Base-by-base conservation (phyloP, 805 yeast genomes). In the Candida khao-thaluensis region DNA sequence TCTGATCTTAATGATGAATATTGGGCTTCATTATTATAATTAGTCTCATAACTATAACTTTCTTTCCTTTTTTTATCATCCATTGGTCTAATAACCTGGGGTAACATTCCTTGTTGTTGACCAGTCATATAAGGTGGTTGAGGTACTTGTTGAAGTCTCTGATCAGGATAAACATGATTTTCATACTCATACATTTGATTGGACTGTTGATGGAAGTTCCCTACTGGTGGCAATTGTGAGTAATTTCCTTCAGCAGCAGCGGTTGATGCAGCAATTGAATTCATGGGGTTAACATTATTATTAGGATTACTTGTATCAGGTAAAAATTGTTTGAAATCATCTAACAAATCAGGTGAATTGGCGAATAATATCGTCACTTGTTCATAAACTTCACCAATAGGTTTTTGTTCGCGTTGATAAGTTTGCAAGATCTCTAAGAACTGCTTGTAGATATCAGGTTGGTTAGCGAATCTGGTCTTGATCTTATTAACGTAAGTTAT, bases 401-500 rank as follows among this genome's bases (percentile, higher is more conserved):
- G 96, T 56, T 88, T 85, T 57, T 89, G 95, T 56, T 91, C 99
- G 48, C 95, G 80, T 67, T 93, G 99, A 59, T 91, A 93, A 32
- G 97, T 91, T 61, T 93, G 99, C 51, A 93, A 69, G 42, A 91
- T 93, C 60, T 93, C 99, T 62, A 95, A 70, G 52, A 93, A 93
- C 52, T 82, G 89, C 64, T 93, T 93, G 70, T 93, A 93, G 42
- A 90, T 88, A 54, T 91, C 97, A 1, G 99, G 99, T 60, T 90
- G 95, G 54, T 81, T 77, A 15, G 95, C 85, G 60, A 89, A 93
- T 46, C 98, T 77, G 40, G 89, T 90, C 60, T 95, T 95, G 57
- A 93, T 93, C 64, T 90, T 89, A 69, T 93, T 93, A 44, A 93
- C 99, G 55, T 93, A 93, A 51, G 83, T 84, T 47, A 93, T 93